Conservation (phyloP, 495 filamentous ascomycete genomes). For the Rusavskia elegans region DNA sequence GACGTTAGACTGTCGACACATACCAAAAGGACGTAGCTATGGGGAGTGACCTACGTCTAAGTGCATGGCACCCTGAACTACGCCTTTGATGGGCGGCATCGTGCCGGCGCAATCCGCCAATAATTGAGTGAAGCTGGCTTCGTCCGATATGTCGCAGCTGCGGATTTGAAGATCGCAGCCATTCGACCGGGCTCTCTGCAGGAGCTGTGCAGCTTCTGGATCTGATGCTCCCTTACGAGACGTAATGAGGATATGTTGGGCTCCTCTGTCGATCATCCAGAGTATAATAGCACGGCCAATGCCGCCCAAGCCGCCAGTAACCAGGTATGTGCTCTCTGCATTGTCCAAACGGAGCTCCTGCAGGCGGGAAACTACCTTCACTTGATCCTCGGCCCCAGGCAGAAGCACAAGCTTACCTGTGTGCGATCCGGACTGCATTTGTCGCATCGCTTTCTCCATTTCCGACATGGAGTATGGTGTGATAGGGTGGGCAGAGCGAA, state of each 20-base stretch:
- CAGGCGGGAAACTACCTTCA: background rate
- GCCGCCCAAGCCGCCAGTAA: slow-evolving; percentile 20
- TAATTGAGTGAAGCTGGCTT: no score
- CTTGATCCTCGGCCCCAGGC: background rate
- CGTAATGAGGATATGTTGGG: slow-evolving; percentile 15
- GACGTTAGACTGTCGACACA: background rate
- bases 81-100: no score
- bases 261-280: slow-evolving; percentile 17
- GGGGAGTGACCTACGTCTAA: background rate
- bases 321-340: slow-evolving; percentile 11
- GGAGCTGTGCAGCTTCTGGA: background rate
- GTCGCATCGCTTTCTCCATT: no score
- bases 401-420: no score
- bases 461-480: no score
- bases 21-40: no score
- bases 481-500: no score
- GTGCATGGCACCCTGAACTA: background rate
- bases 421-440: no score
- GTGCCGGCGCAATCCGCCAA: no score
- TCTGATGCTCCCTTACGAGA: slow-evolving; percentile 8
- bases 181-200: background rate
- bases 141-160: no score
- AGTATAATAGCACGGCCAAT: slow-evolving; percentile 12
- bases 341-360: no score
- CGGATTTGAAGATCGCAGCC: background rate